These are phyloP conservation scores for Diacronema lutheri DNA, from an alignment of 78 protist genomes.

Conservation along the genomic window DNA sequence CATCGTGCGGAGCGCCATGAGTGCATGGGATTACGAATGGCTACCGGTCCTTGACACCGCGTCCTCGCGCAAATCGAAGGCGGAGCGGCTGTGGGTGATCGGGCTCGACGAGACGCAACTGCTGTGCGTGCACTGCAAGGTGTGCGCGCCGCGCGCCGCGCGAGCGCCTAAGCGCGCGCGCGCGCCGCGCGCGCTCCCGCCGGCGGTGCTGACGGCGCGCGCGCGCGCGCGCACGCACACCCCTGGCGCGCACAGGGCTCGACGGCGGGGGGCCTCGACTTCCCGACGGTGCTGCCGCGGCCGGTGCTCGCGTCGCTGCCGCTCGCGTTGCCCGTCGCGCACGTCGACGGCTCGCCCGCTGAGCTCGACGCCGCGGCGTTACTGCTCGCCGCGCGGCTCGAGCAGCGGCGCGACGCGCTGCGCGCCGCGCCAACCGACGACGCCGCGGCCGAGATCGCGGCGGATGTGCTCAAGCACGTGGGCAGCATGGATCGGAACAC, in stretches of 20 bases:
- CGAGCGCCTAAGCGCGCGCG: not conserved
- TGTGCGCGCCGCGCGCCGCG: not conserved
- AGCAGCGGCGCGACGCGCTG: not conserved
- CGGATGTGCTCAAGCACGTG: not conserved
- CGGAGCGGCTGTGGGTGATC: slow-evolving; percentile 16
- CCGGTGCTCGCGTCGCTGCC: not conserved
- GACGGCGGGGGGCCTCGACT: not conserved
- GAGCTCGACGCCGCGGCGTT: not conserved
- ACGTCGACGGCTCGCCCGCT: not conserved
- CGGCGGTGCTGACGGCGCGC: not conserved
- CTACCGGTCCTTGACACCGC: not conserved
- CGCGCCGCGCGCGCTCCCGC: not conserved
- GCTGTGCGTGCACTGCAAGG: not conserved
- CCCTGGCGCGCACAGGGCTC: not conserved
- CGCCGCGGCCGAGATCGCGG: not conserved
- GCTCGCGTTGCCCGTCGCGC: not conserved
- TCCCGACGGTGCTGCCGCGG: slow-evolving; percentile 5
- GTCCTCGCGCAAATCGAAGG: not conserved
- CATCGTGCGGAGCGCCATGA: not conserved
- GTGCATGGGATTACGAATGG: not conserved
- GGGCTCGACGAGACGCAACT: not conserved
- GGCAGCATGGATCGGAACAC: not conserved
- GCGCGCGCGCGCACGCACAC: not conserved
- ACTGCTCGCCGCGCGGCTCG: not conserved
- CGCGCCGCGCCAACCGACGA: not conserved